Evolutionary conservation across 768 basidiomycete genomes (phyloP).

Genomic region (Lactarius hengduanensis): DNA sequence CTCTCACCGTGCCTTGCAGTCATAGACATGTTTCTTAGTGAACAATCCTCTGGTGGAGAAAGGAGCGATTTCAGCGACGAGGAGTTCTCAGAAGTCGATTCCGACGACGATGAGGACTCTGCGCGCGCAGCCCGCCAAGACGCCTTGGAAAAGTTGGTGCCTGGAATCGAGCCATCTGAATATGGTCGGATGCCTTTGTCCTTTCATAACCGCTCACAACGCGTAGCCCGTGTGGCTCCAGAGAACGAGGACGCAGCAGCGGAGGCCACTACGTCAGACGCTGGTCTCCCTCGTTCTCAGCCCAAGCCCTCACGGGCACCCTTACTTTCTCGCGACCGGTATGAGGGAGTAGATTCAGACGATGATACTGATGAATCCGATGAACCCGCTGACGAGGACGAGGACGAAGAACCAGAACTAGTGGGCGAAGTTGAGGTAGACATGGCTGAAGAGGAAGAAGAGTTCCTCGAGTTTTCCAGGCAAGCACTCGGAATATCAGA

Average conservation of each 20-base stretch:
- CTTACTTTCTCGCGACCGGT: constrained; percentile 76
- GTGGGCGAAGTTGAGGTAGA: constrained; percentile 85
- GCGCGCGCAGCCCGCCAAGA: constrained; percentile 48
- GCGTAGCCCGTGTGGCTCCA: constrained; percentile 48
- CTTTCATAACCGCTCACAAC: constrained; percentile 68
- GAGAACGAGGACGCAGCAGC: constrained; percentile 43
- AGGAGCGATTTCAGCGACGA: constrained; percentile 48
- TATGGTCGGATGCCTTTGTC: constrained; percentile 86
- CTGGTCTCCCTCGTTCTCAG: constrained; percentile 14
- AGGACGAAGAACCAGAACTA: constrained; percentile 81
- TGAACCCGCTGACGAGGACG: constrained; percentile 54
- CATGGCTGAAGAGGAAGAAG: constrained; percentile 91
- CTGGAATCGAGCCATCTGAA: constrained; percentile 73
- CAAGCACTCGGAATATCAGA: constrained; percentile 87
- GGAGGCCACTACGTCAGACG: constrained; percentile 11
- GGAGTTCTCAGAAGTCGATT: constrained; percentile 34
- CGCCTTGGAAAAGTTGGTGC: constrained; percentile 80
- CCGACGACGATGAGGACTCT: constrained; percentile 29
- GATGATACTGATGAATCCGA: constrained; percentile 77
- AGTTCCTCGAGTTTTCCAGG: constrained; percentile 93
- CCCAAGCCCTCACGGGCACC: constrained; percentile 63
- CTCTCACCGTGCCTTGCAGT: not conserved
- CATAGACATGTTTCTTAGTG: constrained; percentile 42
- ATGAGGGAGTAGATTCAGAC: constrained; percentile 92
- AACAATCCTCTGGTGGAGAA: constrained; percentile 43